A percentile compares a stretch with the other conserved stretches of the same genome.
phyloP scores from a whole-genome alignment of 2,329 filamentous ascomycete genomes.

The Elsinoe batatas region DNA sequence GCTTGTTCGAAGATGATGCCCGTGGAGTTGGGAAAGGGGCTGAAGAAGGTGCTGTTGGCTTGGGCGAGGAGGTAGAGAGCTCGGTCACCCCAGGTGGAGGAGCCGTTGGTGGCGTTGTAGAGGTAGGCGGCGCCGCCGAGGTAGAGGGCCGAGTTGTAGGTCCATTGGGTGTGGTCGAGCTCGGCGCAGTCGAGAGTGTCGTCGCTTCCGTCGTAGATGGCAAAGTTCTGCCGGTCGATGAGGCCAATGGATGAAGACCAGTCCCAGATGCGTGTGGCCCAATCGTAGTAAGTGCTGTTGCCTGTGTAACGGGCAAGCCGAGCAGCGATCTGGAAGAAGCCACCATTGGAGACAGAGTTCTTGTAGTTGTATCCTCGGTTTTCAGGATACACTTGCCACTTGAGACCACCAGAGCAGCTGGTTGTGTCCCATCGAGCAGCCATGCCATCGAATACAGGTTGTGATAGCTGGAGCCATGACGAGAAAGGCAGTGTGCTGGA shows the following conservation, averaged over 20 bases:
- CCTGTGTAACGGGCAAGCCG: slow-evolving; percentile 29
- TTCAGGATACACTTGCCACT: slow-evolving; percentile 73
- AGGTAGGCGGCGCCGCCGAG: slow-evolving; percentile 55
- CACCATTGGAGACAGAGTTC: slow-evolving; percentile 70
- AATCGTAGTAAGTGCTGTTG: slow-evolving; percentile 49
- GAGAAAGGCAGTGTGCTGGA: slow-evolving; percentile 50
- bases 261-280: slow-evolving; percentile 40
- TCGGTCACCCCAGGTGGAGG: slow-evolving; percentile 46
- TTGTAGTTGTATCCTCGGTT: slow-evolving; percentile 78
- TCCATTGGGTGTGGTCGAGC: slow-evolving; percentile 38
- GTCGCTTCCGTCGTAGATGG: slow-evolving; percentile 38
- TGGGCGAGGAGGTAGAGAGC: slow-evolving; percentile 50
- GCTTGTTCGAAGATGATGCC: slow-evolving; percentile 55
- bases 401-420: slow-evolving; percentile 62
- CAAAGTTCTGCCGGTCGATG: slow-evolving; percentile 34
- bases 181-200: slow-evolving; percentile 34
- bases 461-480: slow-evolving; percentile 63
- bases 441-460: slow-evolving; percentile 74
- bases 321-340: slow-evolving; percentile 72
- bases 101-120: slow-evolving; percentile 43
- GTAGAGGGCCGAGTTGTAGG: slow-evolving; percentile 39
- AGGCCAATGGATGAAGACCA: slow-evolving; percentile 41
- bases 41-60: slow-evolving; percentile 44
- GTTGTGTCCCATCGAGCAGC: slow-evolving; percentile 57
- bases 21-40: slow-evolving; percentile 37